phyloP scores from a whole-genome alignment of 345 rosid species.

The Geranium brycei region DNA sequence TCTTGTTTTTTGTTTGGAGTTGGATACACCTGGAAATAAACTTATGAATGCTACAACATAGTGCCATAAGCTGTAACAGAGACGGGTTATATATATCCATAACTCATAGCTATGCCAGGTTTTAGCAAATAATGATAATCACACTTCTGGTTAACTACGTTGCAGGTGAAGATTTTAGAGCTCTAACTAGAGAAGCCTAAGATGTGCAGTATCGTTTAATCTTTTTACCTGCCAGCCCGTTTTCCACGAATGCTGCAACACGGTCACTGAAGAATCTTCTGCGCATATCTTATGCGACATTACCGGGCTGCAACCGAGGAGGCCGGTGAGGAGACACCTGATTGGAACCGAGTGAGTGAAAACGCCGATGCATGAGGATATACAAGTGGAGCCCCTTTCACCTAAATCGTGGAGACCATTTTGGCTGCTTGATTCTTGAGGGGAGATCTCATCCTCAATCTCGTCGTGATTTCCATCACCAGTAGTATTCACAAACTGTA shows the following conservation, averaged over 20 bases:
- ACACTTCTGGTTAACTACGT: constrained; percentile 6
- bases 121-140: constrained; percentile 8
- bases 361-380: constrained; percentile 46
- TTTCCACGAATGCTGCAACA: constrained; percentile 69
- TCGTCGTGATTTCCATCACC: constrained; percentile 60
- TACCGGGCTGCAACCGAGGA: constrained; percentile 67
- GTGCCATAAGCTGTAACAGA: constrained; percentile 9
- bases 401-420: constrained; percentile 29
- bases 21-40: constrained; percentile 15
- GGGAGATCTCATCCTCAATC: constrained; percentile 55
- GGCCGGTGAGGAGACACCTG: constrained; percentile 72
- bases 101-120: constrained; percentile 6
- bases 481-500: constrained; percentile 54
- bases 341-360: constrained; percentile 77
- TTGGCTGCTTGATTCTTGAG: constrained; percentile 36
- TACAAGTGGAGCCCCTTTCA: constrained; percentile 29
- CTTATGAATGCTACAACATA: constrained; percentile 22
- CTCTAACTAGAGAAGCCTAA: constrained; percentile 59
- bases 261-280: constrained; percentile 85
- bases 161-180: constrained; percentile 1
- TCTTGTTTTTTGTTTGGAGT: constrained; percentile 10
- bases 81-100: constrained; percentile 8
- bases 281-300: constrained; percentile 64
- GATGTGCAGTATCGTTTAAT: constrained; percentile 73
- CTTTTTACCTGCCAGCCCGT: constrained; percentile 92